Percentiles rank a stretch among this genome's conserved stretches.
These are phyloP conservation scores for Truncatella angustata DNA, from an alignment of 2,329 filamentous ascomycete species.

Conservation along the genomic window DNA sequence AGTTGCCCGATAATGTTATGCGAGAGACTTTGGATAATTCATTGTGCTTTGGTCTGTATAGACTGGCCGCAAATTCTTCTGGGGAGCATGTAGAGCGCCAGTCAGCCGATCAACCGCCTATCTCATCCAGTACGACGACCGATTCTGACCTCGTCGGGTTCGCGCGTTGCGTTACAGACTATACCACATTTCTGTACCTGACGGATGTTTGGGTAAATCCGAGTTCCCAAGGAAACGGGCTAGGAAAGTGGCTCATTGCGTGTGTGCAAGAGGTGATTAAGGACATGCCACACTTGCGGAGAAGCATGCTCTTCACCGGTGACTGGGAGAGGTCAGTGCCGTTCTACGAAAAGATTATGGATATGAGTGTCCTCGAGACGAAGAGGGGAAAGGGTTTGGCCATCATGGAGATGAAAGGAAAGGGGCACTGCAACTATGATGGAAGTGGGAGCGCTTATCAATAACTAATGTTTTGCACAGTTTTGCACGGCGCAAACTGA, in stretches of 20 bases:
- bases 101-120: background rate
- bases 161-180: slow-evolving; percentile 47
- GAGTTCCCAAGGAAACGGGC: slow-evolving; percentile 39
- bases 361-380: slow-evolving; percentile 25
- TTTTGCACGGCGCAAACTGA: no score
- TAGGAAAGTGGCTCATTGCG: slow-evolving; percentile 46
- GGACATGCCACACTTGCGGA: slow-evolving; percentile 40
- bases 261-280: slow-evolving; percentile 41
- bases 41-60: slow-evolving; percentile 35
- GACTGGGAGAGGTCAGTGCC: slow-evolving; percentile 32
- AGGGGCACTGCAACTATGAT: slow-evolving; percentile 13
- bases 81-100: background rate
- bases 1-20: slow-evolving; percentile 25
- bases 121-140: background rate
- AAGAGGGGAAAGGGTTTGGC: slow-evolving; percentile 11
- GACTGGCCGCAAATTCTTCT: background rate
- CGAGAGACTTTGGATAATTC: slow-evolving; percentile 28
- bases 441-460: no score
- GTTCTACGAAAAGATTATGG: slow-evolving; percentile 30
- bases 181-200: slow-evolving; percentile 45
- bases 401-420: slow-evolving; percentile 21
- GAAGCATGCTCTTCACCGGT: slow-evolving; percentile 30
- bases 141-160: slow-evolving; percentile 36
- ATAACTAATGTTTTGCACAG: no score
- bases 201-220: slow-evolving; percentile 48